Evolutionary conservation across 1,284 basidiomycete genomes (phyloP).

Genomic region (Fomitopsis pinicola): DNA sequence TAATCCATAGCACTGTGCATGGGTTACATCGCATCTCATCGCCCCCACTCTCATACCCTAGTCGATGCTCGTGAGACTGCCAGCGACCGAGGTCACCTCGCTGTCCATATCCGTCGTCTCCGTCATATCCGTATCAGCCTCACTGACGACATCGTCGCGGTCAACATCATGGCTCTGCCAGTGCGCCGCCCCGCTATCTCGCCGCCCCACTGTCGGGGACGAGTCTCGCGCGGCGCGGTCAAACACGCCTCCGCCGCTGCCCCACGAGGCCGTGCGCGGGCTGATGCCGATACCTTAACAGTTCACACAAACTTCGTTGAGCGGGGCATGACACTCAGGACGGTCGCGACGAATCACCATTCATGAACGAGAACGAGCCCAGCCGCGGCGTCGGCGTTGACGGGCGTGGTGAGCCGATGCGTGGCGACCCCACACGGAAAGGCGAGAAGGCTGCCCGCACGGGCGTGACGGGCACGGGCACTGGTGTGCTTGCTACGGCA

Average conservation of each 20-base stretch:
- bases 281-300: conserved; percentile 23
- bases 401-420: conserved; percentile 14
- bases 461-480: conserved; percentile 9
- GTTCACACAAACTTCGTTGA: conserved; percentile 14
- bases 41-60: conserved; percentile 18
- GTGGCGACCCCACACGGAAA: background rate
- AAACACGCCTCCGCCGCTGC: conserved; percentile 14
- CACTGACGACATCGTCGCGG: conserved; percentile 29
- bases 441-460: conserved; percentile 13
- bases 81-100: conserved; percentile 33
- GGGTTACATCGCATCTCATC: background rate
- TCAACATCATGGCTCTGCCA: conserved; percentile 26
- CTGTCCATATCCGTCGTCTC: conserved; percentile 29
- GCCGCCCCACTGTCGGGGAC: conserved; percentile 10
- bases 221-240: conserved; percentile 1
- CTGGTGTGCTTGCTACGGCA: conserved; percentile 13
- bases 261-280: conserved; percentile 27
- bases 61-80: conserved; percentile 59
- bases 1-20: background rate
- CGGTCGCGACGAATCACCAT: conserved; percentile 28
- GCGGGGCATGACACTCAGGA: conserved; percentile 17
- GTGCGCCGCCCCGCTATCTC: conserved; percentile 14
- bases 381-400: conserved; percentile 26
- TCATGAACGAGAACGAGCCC: conserved; percentile 24
- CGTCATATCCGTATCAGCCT: conserved; percentile 38